Percentiles rank a stretch among this genome's conserved stretches.
phyloP scores from a whole-genome alignment of 345 rosid genomes.

The Lumnitzera racemosa region DNA sequence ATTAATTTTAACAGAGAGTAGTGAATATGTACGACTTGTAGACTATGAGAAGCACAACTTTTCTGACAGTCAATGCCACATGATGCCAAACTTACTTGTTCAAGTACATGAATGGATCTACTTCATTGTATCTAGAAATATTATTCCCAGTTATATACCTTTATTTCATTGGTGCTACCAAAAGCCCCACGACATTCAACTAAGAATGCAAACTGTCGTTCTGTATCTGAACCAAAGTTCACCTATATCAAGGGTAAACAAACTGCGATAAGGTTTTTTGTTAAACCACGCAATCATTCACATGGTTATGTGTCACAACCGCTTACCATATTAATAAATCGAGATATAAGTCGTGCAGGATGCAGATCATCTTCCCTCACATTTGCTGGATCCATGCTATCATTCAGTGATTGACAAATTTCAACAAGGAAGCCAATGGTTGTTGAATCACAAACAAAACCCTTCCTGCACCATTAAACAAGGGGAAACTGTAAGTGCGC shows the following conservation, averaged over 20 bases:
- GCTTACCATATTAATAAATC: slow-evolving; percentile 64
- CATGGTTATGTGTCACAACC: background rate
- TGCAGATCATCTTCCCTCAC: slow-evolving; percentile 69
- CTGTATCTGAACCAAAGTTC: slow-evolving; percentile 60
- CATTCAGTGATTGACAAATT: slow-evolving; percentile 60
- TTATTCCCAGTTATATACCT: slow-evolving; percentile 32
- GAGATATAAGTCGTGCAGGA: slow-evolving; percentile 50
- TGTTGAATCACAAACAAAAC: slow-evolving; percentile 42
- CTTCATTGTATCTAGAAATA: background rate
- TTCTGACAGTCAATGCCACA: no score
- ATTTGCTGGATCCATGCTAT: slow-evolving; percentile 45
- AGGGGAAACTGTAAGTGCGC: no score
- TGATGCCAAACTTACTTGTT: no score
- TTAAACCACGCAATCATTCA: slow-evolving; percentile 14
- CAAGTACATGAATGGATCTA: no score
- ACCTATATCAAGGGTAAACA: slow-evolving; percentile 33
- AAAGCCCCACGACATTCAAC: slow-evolving; percentile 82
- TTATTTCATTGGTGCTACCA: slow-evolving; percentile 52
- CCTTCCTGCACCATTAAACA: slow-evolving; percentile 38
- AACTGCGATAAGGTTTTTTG: slow-evolving; percentile 15
- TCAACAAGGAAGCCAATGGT: slow-evolving; percentile 65
- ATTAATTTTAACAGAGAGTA: no score
- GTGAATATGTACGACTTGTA: no score
- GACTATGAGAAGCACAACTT: no score
- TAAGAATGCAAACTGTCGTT: slow-evolving; percentile 66